Conservation (phyloP, 148 eudicot genomes). For the Chenopodium album region DNA sequence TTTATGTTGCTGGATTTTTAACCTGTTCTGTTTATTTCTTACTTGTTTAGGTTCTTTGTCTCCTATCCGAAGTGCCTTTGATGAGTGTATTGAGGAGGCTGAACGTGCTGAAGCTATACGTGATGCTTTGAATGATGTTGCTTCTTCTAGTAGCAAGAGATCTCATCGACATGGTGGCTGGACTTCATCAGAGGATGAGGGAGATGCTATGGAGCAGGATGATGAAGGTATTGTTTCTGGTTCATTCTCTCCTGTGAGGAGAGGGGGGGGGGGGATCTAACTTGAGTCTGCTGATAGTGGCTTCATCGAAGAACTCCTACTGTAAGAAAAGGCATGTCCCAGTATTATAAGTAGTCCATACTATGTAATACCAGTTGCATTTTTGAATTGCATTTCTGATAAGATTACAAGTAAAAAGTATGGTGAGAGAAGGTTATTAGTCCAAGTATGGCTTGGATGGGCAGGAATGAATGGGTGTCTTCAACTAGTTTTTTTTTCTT, state of each 20-base stretch:
- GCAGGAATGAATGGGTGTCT: not conserved
- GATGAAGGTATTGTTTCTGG: conserved; percentile 51
- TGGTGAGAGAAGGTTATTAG: not conserved
- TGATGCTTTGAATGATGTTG: conserved; percentile 66
- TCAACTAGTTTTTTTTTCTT: not conserved
- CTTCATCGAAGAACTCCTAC: not conserved
- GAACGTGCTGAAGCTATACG: conserved; percentile 67
- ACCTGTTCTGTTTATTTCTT: conserved; percentile 6
- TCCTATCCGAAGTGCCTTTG: conserved; percentile 54
- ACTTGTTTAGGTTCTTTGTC: conserved; percentile 59
- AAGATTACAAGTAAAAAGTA: not conserved
- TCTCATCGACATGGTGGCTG: conserved; percentile 44
- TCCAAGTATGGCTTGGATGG: too few species aligned
- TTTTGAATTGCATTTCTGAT: not conserved
- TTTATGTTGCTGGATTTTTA: not conserved
- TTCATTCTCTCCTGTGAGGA: not conserved
- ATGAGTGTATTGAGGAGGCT: conserved; percentile 53
- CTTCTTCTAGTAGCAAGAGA: conserved; percentile 56
- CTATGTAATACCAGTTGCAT: not conserved
- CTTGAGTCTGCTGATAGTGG: not conserved
- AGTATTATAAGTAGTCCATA: too few species aligned
- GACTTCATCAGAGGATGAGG: conserved; percentile 90
- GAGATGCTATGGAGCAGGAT: conserved; percentile 72
- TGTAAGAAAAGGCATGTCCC: too few species aligned
- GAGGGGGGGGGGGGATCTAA: not conserved